Evolutionary conservation across 108 stramenopile genomes (phyloP), one percentile per base, ranked within the genome.

Genomic region (Discostella stelligeroides): DNA sequence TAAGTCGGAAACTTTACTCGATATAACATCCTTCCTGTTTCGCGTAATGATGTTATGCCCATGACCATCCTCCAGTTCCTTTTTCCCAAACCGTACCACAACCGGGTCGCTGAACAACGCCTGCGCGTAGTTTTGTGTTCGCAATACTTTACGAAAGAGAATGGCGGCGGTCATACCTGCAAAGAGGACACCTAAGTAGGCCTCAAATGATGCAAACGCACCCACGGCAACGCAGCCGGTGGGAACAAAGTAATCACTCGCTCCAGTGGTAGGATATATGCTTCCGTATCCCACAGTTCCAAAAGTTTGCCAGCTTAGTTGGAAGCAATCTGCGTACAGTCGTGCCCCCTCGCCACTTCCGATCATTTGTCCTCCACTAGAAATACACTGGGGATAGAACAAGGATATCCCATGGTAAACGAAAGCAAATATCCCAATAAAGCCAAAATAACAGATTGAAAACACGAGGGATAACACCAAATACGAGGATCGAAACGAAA

Each of bases 261-360:
- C 77, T 50, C 87, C 79, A 27, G 88, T 66, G 23, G 87, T 80
- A 9, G 91, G 88, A 38, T 73, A 87, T 2, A 86, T 79, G 48
- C 72, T 78, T 75, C 91, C 91, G 41, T 89, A 92, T 21, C 90
- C 73, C 60, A 66, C 84, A 12, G 88, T 86, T 4, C 71, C 63
- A 74, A 87, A 86, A 9, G 90, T 91, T 0, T 88, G 86, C 91
- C 91, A 92, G 65, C 87, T 88, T 23, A 92, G 73, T 3, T 84
- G 68, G 49, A 88, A 92, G 12, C 77, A 73, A 83, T 88, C 91
- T 0, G 75, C 76, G 61, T 88, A 92, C 0, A 75, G 3, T 11
- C 40, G 23, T 0, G 66, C 47, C 7, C 37, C 41, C 29, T 50
- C 50, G 9, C 75, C 73, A 18, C 23, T 50, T 1, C 73, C 73